Evolutionary conservation across 305 asterid species (phyloP), one percentile per base, ranked within the genome.

Genomic region (Caryopteris hybrid): DNA sequence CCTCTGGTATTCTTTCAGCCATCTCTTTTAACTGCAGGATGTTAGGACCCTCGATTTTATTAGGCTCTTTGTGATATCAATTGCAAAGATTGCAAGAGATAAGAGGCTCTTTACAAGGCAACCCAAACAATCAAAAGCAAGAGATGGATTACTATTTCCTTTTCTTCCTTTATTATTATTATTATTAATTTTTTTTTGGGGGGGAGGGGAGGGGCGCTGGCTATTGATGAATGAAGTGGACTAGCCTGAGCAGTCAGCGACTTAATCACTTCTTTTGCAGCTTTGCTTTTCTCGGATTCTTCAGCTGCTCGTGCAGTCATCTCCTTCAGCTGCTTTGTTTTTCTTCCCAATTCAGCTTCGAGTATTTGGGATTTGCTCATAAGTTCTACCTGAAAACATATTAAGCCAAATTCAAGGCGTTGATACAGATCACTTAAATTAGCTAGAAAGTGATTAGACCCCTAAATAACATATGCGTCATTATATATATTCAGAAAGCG

Each of bases 221-320:
- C n/a, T n/a, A n/a, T n/a, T n/a, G n/a, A n/a, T n/a, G n/a, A n/a
- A n/a, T 4, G 45, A 57, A 2, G 56, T 42, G 60, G 52, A 66
- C 72, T 13, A 61, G 88, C 99, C 99, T 87, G 96, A 41, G 85
- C 79, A 74, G 87, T 80, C 16, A 93, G 80, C n/a, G 83, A 80
- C 78, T 84, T 85, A 56, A 90, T 90, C 51, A 87, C 91, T 83
- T 85, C 92, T 74, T 86, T 87, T 2, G 96, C 94, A 21, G 94
- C 90, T 82, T 81, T 78, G 76, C 80, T 78, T 77, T 89, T 86
- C 60, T 83, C 86, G 54, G 91, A 84, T 81, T 90, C 99, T 11
- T 80, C 83, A 3, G 79, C 83, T 22, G 94, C 95, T 58, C 69
- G 77, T 72, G 84, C 85, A 31, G 70, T 74, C 59, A 69, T 83